Evolutionary conservation across 257 asterid species (phyloP).

Genomic region (Solanum stenotomum): DNA sequence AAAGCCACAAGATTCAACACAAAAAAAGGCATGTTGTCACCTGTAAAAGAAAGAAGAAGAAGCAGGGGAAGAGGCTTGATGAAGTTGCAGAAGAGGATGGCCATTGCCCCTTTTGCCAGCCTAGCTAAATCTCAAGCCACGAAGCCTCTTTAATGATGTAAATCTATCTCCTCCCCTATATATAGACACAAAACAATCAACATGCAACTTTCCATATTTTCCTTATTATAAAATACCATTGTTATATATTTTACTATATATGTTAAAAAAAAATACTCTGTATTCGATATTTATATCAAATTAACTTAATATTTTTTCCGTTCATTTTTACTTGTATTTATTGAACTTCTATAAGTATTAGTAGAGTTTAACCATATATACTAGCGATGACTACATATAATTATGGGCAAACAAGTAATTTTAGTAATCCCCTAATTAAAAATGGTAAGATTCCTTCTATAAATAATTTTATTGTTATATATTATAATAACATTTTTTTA

Average conservation of each 20-base stretch:
- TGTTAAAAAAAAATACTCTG: no score
- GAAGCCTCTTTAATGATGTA: constrained; percentile 2
- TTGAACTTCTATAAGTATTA: background rate
- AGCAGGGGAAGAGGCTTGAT: constrained; percentile 35
- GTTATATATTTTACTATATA: no score
- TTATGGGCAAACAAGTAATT: background rate
- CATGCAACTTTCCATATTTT: background rate
- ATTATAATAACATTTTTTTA: no score
- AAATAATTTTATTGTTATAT: background rate
- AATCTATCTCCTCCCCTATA: constrained; percentile 5
- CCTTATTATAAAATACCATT: no score
- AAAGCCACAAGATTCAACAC: background rate
- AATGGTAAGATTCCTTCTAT: background rate
- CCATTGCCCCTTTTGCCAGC: constrained; percentile 47
- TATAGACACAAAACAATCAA: background rate
- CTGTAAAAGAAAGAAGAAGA: constrained; percentile 41
- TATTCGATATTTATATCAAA: no score
- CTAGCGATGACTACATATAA: background rate
- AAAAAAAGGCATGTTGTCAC: constrained; percentile 8
- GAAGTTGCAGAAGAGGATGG: constrained; percentile 25
- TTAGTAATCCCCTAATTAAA: background rate
- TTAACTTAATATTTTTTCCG: no score
- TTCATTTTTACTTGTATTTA: background rate
- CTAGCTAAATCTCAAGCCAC: constrained; percentile 39
- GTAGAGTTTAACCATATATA: background rate